Conservation (phyloP, 2,329 filamentous ascomycete species). For the Aureobasidium leucospermi region DNA sequence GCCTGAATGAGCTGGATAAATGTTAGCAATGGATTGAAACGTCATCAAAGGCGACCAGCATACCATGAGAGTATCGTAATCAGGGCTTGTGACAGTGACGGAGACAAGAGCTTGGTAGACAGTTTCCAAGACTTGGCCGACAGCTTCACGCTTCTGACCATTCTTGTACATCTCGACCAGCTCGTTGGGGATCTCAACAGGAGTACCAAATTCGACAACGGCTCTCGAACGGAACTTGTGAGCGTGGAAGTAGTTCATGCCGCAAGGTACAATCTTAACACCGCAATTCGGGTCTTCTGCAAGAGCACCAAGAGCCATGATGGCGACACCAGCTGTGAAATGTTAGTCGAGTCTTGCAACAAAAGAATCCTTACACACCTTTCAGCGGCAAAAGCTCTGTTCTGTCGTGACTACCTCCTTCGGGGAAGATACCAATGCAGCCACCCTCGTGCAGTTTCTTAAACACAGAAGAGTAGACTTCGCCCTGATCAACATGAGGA, state of each 20-base stretch:
- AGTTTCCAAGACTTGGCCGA: slow-evolving; percentile 74
- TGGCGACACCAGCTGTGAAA: slow-evolving; percentile 72
- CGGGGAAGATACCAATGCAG: slow-evolving; percentile 93
- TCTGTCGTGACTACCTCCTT: slow-evolving; percentile 92
- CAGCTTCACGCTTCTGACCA: slow-evolving; percentile 78
- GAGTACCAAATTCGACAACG: slow-evolving; percentile 88
- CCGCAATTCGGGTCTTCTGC: slow-evolving; percentile 80
- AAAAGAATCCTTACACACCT: slow-evolving; percentile 31
- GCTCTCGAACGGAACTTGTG: slow-evolving; percentile 97
- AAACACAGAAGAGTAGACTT: slow-evolving; percentile 92
- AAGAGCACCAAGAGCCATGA: slow-evolving; percentile 91
- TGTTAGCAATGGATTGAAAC: slow-evolving; percentile 24
- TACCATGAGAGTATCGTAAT: slow-evolving; percentile 92
- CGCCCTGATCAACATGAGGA: slow-evolving; percentile 87
- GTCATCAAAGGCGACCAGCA: too few species aligned
- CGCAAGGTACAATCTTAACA: slow-evolving; percentile 89
- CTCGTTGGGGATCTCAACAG: slow-evolving; percentile 75
- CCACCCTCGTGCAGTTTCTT: slow-evolving; percentile 71
- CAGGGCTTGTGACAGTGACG: slow-evolving; percentile 85
- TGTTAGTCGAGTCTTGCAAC: slow-evolving; percentile 19
- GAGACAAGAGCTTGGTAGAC: slow-evolving; percentile 78
- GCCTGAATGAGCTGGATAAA: slow-evolving; percentile 69
- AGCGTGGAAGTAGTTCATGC: slow-evolving; percentile 99
- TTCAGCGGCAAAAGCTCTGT: slow-evolving; percentile 88
- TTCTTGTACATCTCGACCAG: slow-evolving; percentile 78